Conservation (phyloP, 2,329 filamentous ascomycete genomes). For the Zymoseptoria ardabiliae region DNA sequence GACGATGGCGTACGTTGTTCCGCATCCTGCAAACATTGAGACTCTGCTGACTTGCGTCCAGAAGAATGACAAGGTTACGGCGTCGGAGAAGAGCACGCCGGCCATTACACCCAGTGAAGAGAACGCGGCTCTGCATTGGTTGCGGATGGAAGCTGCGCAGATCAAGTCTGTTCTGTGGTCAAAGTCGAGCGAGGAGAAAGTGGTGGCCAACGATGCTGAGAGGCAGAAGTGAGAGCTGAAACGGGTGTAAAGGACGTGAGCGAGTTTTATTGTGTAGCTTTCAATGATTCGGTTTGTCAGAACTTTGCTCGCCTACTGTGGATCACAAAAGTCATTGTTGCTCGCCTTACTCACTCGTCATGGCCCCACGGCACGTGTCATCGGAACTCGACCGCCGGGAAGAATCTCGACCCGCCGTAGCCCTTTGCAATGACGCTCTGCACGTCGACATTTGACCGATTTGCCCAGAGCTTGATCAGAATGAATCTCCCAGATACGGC, state of each 20-base stretch:
- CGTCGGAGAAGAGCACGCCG: not conserved
- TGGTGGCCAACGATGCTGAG: not conserved
- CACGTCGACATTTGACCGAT: conserved; percentile 78
- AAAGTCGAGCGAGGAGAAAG: not conserved
- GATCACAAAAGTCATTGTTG: too few relatives aligned
- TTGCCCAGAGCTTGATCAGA: conserved; percentile 82
- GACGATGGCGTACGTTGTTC: not conserved
- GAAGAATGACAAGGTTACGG: not conserved
- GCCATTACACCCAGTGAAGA: not conserved
- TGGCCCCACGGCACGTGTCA: not conserved
- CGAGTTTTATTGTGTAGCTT: too few relatives aligned
- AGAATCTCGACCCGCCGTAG: conserved; percentile 78
- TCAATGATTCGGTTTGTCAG: too few relatives aligned
- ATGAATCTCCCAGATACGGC: conserved; percentile 66
- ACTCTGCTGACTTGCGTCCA: not conserved
- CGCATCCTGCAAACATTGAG: not conserved
- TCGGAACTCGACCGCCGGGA: conserved; percentile 34
- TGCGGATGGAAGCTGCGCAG: not conserved
- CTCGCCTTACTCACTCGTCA: too few relatives aligned
- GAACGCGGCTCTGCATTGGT: not conserved
- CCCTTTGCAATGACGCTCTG: conserved; percentile 78
- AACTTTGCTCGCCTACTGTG: too few relatives aligned
- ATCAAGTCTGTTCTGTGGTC: not conserved
- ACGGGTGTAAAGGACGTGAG: not conserved
- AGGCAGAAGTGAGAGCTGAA: not conserved